Base-by-base conservation (phyloP, 2,329 filamentous ascomycete genomes). In the Neophaeococcomyces mojaviensis region DNA sequence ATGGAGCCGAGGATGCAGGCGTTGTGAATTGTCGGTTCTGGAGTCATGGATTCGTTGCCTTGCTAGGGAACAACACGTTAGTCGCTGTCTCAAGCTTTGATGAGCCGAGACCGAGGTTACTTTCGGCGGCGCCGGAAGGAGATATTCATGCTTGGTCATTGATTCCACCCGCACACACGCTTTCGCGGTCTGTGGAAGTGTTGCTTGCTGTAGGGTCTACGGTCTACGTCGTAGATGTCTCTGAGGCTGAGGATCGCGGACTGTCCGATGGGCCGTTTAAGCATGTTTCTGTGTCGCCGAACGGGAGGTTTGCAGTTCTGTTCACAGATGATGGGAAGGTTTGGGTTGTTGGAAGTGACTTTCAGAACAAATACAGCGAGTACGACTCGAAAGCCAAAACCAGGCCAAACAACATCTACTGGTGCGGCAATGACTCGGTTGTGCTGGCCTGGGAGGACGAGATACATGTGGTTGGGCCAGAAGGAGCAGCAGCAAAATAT, bases 401-500 rank as follows among this genome's bases (percentile, higher is more conserved):
- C 4, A 76, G 83, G 1, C 92, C 92, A 3, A 84, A 87, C 57
- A 87, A 92, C 53, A 76, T 98, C 50, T 84, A 92, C 58, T 98
- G 92, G 92, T 98, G 92, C 64, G 92, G 92, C 4, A 90, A 92
- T 58, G 90, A 97, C 64, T 88, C 89, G 12, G 85, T 92, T 3
- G 79, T 95, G 22, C 80, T 98, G 57, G 89, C 89, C 0, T 98
- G 92, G 92, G 92, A 97, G 61, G 92, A 98, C 60, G 92, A 98
- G 64, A 83, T 98, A 3, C 92, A 96, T 60, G 76, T 98, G 22
- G 84, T 98, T 49, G 92, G 90, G 0, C 88, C 88, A 0, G 84
- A 82, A 31, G 87, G 87, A 35, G 78, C 84, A 8, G 81, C 84
- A 4, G 80, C 76, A 24, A 81, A 76, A 65, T 77, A 88, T 63